Conservation (phyloP, 1,284 basidiomycete genomes). For the Hypsizygus ulmarius region DNA sequence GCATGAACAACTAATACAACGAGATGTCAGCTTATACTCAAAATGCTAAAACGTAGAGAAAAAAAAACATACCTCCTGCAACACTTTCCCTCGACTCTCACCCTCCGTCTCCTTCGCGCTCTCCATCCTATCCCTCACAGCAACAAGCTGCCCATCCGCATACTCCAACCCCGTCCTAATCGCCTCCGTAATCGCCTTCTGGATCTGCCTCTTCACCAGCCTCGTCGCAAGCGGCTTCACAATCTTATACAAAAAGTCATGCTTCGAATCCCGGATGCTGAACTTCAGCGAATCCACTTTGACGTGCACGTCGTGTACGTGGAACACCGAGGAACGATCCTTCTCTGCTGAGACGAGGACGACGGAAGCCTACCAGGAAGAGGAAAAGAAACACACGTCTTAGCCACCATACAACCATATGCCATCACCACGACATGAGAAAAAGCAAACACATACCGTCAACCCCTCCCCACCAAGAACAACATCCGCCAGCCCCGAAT, state of each 20-base stretch:
- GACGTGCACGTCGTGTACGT: constrained; percentile 74
- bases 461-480: constrained; percentile 80
- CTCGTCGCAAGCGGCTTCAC: constrained; percentile 71
- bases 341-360: constrained; percentile 65
- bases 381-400: constrained; percentile 1
- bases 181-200: constrained; percentile 77
- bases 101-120: constrained; percentile 53
- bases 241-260: constrained; percentile 88
- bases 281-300: constrained; percentile 88
- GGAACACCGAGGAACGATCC: constrained; percentile 72
- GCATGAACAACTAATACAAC: constrained; percentile 50
- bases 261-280: constrained; percentile 88
- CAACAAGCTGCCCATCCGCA: constrained; percentile 83
- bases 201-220: constrained; percentile 89
- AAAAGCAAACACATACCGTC: constrained; percentile 37
- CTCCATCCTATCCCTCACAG: constrained; percentile 72
- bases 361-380: constrained; percentile 45
- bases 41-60: neutral
- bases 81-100: constrained; percentile 42
- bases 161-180: constrained; percentile 84
- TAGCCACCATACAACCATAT: no score
- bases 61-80: constrained; percentile 58
- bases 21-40: neutral
- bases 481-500: constrained; percentile 92
- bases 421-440: no score